phyloP scores from a whole-genome alignment of 2,329 filamentous ascomycete species.

The Coniochaeta sp. region DNA sequence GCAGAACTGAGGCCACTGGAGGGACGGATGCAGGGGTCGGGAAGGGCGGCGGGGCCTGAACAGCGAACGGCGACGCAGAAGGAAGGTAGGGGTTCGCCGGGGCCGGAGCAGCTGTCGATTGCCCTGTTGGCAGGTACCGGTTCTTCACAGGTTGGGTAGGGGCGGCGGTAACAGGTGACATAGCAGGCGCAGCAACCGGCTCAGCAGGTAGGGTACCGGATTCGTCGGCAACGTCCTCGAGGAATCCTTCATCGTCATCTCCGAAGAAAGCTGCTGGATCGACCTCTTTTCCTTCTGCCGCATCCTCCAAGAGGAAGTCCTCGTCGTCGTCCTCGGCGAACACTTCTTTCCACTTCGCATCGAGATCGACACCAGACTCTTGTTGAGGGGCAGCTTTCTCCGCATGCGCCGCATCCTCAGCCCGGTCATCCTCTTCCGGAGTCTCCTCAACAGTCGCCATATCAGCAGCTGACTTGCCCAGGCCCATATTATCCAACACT shows the following conservation, averaged over 20 bases:
- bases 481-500: constrained; percentile 46
- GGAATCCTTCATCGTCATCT: constrained; percentile 78
- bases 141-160: constrained; percentile 19
- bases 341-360: constrained; percentile 76
- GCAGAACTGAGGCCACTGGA: constrained; percentile 17
- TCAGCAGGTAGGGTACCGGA: constrained; percentile 16
- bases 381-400: constrained; percentile 7
- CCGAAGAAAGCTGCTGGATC: constrained; percentile 63
- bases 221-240: constrained; percentile 59
- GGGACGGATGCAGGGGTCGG: constrained; percentile 17
- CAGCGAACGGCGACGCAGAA: constrained; percentile 9
- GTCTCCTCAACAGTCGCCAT: constrained; percentile 22
- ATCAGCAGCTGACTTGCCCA: constrained; percentile 17
- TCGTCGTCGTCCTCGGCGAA: constrained; percentile 68
- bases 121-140: constrained; percentile 23
- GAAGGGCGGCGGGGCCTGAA: constrained; percentile 17
- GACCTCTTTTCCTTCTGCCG: constrained; percentile 36
- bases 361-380: constrained; percentile 51
- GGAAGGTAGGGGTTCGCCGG: constrained; percentile 16
- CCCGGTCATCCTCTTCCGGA: constrained; percentile 12
- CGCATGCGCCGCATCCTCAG: not conserved
- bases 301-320: constrained; percentile 53
- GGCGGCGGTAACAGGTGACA: constrained; percentile 1
- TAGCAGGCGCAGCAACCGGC: constrained; percentile 6
- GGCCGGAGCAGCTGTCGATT: constrained; percentile 14